Conservation (phyloP, 192 early-diverging fungal species). For the Entophlyctis helioformis region DNA sequence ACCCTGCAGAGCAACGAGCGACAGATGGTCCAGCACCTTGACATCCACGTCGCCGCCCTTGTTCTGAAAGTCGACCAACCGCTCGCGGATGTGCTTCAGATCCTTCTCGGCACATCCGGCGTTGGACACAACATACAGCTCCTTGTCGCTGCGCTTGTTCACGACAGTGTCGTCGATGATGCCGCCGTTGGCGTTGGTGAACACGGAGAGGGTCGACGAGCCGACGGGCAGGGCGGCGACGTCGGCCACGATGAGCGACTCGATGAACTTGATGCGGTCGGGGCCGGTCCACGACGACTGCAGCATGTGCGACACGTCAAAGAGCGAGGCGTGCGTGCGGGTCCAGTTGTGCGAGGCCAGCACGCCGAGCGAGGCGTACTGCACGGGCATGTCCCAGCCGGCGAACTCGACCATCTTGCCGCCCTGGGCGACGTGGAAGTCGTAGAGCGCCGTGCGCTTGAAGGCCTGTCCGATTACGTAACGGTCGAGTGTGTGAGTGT, state of each 20-base stretch:
- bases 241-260: constrained; percentile 81
- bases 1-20: constrained; percentile 86
- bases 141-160: constrained; percentile 61
- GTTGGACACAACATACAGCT: constrained; percentile 88
- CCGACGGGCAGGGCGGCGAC: constrained; percentile 66
- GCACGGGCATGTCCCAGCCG: constrained; percentile 94
- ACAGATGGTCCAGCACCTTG: constrained; percentile 72
- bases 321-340: constrained; percentile 78
- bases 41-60: constrained; percentile 85
- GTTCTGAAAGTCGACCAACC: constrained; percentile 68
- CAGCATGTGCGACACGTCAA: constrained; percentile 98
- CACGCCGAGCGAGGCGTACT: constrained; percentile 73
- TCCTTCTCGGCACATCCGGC: constrained; percentile 97
- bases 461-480: too few species aligned
- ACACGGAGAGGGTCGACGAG: constrained; percentile 74
- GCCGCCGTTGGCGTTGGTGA: constrained; percentile 92
- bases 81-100: constrained; percentile 71
- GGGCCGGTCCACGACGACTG: constrained; percentile 82
- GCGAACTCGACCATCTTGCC: constrained; percentile 98
- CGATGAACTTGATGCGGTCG: constrained; percentile 79
- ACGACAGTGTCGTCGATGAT: constrained; percentile 98
- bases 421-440: constrained; percentile 83
- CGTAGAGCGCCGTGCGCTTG: constrained; percentile 76
- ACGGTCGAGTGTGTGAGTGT: too few species aligned
- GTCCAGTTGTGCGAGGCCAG: constrained; percentile 84